Evolutionary conservation across 2,329 filamentous ascomycete genomes (phyloP).

Genomic region (Lachnellula occidentalis): DNA sequence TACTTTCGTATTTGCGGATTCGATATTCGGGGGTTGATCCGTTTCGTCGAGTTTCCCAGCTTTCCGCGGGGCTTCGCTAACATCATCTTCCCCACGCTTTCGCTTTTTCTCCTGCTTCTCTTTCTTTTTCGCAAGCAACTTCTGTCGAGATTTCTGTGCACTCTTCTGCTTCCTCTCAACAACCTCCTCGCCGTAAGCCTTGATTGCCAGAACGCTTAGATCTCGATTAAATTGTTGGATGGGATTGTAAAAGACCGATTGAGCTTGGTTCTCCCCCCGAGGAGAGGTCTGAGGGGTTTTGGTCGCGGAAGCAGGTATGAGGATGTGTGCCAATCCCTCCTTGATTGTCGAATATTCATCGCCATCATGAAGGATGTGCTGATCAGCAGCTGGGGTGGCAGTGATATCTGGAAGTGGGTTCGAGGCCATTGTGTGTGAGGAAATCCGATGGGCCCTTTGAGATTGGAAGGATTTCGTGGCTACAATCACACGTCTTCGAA

Average conservation of each 20-base stretch:
- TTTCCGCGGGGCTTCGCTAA: conserved; percentile 32
- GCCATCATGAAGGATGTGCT: conserved; percentile 38
- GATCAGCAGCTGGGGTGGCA: conserved; percentile 25
- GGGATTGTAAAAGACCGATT: conserved; percentile 96
- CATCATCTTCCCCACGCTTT: conserved; percentile 36
- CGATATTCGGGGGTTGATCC: conserved; percentile 1
- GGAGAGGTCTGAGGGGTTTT: conserved; percentile 39
- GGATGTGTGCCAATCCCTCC: conserved; percentile 63
- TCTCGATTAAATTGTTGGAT: conserved; percentile 99
- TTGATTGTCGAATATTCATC: conserved; percentile 55
- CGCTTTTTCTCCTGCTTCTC: conserved; percentile 47
- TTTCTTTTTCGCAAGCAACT: conserved; percentile 32
- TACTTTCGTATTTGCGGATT: background rate
- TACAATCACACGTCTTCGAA: background rate
- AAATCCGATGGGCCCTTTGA: background rate
- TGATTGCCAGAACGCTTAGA: conserved; percentile 86
- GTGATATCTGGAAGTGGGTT: conserved; percentile 22
- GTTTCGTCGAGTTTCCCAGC: conserved; percentile 28
- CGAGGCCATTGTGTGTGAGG: background rate
- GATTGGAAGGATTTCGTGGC: background rate
- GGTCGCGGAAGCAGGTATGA: conserved; percentile 51
- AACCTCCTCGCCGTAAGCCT: conserved; percentile 72
- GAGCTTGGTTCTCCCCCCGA: conserved; percentile 53
- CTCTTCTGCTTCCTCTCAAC: conserved; percentile 41
- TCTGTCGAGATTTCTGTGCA: conserved; percentile 38